phyloP scores from a whole-genome alignment of 768 basidiomycete species.

The Lactarius quietus region DNA sequence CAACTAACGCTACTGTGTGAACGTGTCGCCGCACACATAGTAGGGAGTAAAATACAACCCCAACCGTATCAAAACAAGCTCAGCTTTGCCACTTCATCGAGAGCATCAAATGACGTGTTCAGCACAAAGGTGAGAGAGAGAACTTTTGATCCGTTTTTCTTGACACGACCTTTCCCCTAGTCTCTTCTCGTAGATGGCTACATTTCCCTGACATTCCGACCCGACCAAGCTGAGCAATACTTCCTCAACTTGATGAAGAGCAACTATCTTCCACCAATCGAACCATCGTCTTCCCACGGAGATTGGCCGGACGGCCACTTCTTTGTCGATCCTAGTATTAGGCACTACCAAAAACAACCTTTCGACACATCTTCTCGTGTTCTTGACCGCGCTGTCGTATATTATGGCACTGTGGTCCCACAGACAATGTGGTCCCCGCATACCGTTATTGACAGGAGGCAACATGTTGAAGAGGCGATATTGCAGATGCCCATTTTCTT shows the following conservation, averaged over 20 bases:
- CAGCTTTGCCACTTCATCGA: no score
- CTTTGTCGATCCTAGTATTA: neutral
- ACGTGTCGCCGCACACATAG: no score
- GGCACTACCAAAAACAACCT: neutral
- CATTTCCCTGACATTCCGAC: neutral
- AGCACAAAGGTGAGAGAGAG: neutral
- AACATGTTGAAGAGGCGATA: neutral
- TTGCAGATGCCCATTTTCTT: conserved; percentile 8
- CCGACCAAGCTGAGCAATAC: neutral
- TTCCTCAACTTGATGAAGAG: neutral
- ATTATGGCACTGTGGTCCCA: conserved; percentile 3
- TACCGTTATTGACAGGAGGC: neutral
- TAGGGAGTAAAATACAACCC: no score
- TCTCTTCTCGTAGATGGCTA: conserved; percentile 11
- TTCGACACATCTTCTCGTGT: neutral
- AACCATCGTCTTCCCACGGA: neutral
- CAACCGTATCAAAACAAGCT: no score
- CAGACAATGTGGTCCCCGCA: neutral
- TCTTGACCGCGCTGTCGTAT: neutral
- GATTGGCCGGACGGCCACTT: neutral
- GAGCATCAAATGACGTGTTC: no score
- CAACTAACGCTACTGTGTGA: no score
- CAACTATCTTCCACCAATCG: neutral
- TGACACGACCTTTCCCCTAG: neutral
- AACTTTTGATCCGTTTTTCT: neutral